Conservation (phyloP, 208 protist genomes). For the Crithidia fasciculata region DNA sequence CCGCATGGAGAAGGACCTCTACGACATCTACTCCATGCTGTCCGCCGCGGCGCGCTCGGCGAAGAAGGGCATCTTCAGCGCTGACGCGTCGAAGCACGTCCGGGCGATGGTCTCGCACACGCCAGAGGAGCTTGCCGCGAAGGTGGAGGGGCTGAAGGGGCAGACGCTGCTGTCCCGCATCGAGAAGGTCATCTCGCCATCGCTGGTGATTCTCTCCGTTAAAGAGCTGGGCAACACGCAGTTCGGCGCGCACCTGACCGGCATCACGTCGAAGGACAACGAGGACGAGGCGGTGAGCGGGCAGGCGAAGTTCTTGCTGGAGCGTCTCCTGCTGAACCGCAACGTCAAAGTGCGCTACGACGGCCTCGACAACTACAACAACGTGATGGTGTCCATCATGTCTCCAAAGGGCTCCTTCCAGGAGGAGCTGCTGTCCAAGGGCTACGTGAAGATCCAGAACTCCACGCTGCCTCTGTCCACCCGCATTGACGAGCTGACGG, state of each 20-base stretch:
- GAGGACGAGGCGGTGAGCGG: conserved; percentile 42
- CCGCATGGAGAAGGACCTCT: conserved; percentile 73
- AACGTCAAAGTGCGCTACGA: conserved; percentile 83
- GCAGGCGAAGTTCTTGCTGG: conserved; percentile 71
- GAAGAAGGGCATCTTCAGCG: conserved; percentile 75
- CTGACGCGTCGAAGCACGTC: conserved; percentile 63
- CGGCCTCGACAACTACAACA: conserved; percentile 76
- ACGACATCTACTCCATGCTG: conserved; percentile 60
- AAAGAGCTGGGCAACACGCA: conserved; percentile 63
- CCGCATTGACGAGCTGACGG: conserved; percentile 48
- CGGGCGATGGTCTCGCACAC: conserved; percentile 59
- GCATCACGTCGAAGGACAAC: conserved; percentile 75
- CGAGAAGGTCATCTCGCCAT: conserved; percentile 76
- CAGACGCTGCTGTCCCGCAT: conserved; percentile 70
- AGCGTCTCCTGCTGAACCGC: conserved; percentile 84
- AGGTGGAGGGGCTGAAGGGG: conserved; percentile 53
- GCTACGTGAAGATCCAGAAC: conserved; percentile 74
- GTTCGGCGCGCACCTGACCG: conserved; percentile 79
- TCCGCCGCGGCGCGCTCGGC: conserved; percentile 54
- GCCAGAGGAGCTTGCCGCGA: conserved; percentile 47
- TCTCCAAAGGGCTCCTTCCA: conserved; percentile 86
- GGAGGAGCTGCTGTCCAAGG: conserved; percentile 81
- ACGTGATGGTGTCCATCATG: conserved; percentile 82
- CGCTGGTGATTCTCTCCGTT: conserved; percentile 56
- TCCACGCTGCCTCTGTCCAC: conserved; percentile 53